Evolutionary conservation across 106 monocot species (phyloP), one percentile per base, ranked within the genome.

Genomic region (Apostasia ramifera): DNA sequence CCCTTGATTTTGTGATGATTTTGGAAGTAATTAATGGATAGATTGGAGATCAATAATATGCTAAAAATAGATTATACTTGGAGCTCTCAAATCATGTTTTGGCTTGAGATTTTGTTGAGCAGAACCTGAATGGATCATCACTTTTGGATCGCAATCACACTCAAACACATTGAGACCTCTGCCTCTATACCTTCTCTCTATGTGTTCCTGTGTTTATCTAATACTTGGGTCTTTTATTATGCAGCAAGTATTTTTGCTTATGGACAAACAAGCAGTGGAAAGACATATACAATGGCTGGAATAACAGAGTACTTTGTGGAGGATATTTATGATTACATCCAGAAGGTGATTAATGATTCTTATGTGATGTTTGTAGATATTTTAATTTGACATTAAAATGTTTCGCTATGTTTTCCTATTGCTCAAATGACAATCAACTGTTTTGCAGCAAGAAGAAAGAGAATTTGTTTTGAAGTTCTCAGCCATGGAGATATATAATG

Each of bases 401-500:
- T 26, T 44, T 44, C 44, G 42, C 44, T 2, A 4, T 37, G 26
- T 65, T 48, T 68, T 40, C 40, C 9, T 66, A 40, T 57, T 13
- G 14, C 40, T 41, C 1, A 40, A 12, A 41, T 54, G 41, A 1
- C 60, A 64, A 51, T 65, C 26, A 47, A 74, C 5, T 44, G 13
- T 59, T 71, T 61, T 71, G 64, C 81, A 90, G 89, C 85, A 90
- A 60, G 47, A 69, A 46, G 89, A 90, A 69, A 78, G 90, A 57
- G 79, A 78, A 47, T 90, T 86, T 71, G 52, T 76, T 46, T 47
- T 90, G 46, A 90, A 81, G 72, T 83, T 90, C 53, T 86, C 90
- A 38, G 90, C 90, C 7, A 76, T 90, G 77, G 90, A 90, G 83
- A 90, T 90, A 53, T 90, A 90, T 70, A 90, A 90, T 51, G 90